Conservation (phyloP, 805 yeast species). For the Suhomyces sp. region DNA sequence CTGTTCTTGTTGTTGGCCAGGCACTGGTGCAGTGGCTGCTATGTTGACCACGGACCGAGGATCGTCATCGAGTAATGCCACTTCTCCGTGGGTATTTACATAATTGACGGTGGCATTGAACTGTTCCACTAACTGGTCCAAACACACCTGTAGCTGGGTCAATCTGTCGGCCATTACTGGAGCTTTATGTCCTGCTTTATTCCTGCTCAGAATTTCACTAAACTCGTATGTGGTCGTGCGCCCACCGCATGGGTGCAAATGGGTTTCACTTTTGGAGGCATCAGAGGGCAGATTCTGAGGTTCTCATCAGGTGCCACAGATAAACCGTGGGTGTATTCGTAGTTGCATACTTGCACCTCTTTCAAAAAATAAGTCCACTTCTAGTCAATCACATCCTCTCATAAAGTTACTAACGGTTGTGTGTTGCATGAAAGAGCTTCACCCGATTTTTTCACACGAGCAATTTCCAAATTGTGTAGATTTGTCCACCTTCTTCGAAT, state of each 20-base stretch:
- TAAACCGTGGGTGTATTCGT: too few relatives aligned
- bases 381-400: too few relatives aligned
- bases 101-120: slow-evolving; percentile 75
- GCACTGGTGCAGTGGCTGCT: slow-evolving; percentile 52
- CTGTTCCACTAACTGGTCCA: slow-evolving; percentile 80
- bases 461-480: too few relatives aligned
- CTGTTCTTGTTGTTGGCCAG: slow-evolving; percentile 29
- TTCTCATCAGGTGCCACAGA: too few relatives aligned
- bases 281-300: too few relatives aligned
- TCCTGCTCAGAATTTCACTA: not conserved
- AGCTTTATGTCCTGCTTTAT: not conserved
- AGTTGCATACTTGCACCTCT: too few relatives aligned
- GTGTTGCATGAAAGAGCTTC: too few relatives aligned
- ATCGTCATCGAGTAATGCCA: slow-evolving; percentile 50
- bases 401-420: too few relatives aligned
- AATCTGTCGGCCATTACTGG: slow-evolving; percentile 76
- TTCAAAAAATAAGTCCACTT: too few relatives aligned
- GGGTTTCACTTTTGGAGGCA: too few relatives aligned
- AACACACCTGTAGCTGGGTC: slow-evolving; percentile 84
- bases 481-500: too few relatives aligned
- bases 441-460: too few relatives aligned
- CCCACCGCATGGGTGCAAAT: not conserved
- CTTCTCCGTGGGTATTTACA: slow-evolving; percentile 44
- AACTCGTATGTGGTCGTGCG: not conserved
- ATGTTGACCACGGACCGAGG: slow-evolving; percentile 68